Percentiles rank a stretch among this genome's conserved stretches.
These are phyloP conservation scores for Vitis hybrid DNA, from an alignment of 177 flowering plant genomes.

Conservation along the genomic window DNA sequence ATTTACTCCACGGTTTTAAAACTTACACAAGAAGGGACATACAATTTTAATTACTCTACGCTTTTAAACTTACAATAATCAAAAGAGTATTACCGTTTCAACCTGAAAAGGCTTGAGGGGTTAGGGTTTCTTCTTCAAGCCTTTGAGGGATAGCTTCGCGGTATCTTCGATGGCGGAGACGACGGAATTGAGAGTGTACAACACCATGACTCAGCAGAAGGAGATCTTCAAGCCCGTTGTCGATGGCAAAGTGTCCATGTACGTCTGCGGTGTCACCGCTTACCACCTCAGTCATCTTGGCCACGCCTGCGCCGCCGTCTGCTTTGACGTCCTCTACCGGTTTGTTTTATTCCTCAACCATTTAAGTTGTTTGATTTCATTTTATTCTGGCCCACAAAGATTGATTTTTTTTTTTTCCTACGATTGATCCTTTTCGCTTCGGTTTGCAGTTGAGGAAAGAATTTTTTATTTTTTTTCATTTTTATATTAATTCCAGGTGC, in stretches of 20 bases:
- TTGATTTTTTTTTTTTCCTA: too few species aligned
- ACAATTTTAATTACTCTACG: too few species aligned
- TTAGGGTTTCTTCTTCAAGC: too few species aligned
- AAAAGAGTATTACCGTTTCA: too few species aligned
- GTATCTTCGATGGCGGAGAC: not conserved
- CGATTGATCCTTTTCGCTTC: too few species aligned
- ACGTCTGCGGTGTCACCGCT: slow-evolving; percentile 66
- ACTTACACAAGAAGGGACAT: too few species aligned
- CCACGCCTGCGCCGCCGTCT: slow-evolving; percentile 70
- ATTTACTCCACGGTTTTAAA: too few species aligned
- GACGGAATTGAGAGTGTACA: slow-evolving; percentile 26
- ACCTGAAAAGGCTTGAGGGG: too few species aligned
- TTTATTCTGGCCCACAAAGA: not conserved
- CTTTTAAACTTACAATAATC: too few species aligned
- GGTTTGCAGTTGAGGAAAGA: too few species aligned
- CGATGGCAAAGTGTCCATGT: slow-evolving; percentile 55
- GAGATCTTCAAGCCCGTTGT: slow-evolving; percentile 44
- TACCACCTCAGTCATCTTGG: slow-evolving; percentile 73
- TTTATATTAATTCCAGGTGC: too few species aligned
- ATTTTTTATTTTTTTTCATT: too few species aligned
- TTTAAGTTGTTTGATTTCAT: not conserved
- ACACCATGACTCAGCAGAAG: slow-evolving; percentile 49
- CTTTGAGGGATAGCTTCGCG: not conserved
- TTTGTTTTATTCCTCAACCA: not conserved
- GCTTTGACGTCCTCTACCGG: slow-evolving; percentile 64